phyloP scores from a whole-genome alignment of 1,284 basidiomycete genomes.

The Cutaneotrichosporon arboriforme region DNA sequence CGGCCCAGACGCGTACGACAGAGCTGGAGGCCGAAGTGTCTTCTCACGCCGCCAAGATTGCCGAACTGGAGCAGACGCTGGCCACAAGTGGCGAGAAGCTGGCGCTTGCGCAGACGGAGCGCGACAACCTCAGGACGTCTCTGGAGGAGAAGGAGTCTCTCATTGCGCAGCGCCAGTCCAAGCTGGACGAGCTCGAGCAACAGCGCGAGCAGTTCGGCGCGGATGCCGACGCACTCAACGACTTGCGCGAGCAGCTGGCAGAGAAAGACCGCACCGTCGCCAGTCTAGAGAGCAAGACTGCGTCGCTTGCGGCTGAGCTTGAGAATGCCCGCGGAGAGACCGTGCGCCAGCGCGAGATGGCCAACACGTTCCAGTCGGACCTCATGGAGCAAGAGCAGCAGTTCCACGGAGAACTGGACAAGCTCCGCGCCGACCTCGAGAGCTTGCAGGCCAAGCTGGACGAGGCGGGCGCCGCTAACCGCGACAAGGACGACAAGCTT shows the following conservation, averaged over 20 bases:
- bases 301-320: background rate
- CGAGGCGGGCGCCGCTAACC: too few species aligned
- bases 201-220: too few species aligned
- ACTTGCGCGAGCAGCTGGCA: background rate
- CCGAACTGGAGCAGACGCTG: background rate
- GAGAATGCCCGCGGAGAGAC: background rate
- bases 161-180: background rate
- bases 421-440: background rate
- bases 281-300: background rate
- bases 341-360: background rate
- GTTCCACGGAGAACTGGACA: background rate
- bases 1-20: background rate
- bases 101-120: background rate
- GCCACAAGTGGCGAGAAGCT: background rate
- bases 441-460: too few species aligned
- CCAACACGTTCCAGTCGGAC: background rate
- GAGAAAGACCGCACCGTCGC: background rate
- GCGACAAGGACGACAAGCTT: background rate
- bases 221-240: background rate
- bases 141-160: background rate
- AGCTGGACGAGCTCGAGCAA: background rate
- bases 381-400: background rate
- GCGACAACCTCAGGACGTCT: background rate
- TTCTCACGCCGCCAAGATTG: background rate
- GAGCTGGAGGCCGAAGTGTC: conserved; percentile 2